Conservation (phyloP, 2,329 filamentous ascomycete genomes). For the Hymenoscyphus salicellus region DNA sequence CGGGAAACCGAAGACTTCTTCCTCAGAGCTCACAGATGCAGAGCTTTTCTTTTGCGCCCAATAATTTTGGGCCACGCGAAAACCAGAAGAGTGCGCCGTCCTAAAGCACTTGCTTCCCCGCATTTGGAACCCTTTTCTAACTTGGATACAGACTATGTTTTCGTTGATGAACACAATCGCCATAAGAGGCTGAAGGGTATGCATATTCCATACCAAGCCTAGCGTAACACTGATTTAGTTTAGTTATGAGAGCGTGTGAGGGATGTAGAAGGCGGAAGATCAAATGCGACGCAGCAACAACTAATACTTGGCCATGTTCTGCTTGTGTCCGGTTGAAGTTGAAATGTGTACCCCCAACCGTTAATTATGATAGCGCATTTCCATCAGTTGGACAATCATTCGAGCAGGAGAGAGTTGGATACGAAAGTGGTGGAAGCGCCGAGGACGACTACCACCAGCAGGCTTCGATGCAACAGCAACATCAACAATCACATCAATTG, state of each 20-base stretch:
- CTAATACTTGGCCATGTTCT: constrained; percentile 95
- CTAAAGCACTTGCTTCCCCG: background rate
- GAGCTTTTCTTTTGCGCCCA: constrained; percentile 72
- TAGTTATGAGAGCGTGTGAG: constrained; percentile 96
- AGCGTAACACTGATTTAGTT: constrained; percentile 22
- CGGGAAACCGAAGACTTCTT: constrained; percentile 58
- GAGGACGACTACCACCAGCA: constrained; percentile 53
- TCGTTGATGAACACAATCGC: constrained; percentile 97
- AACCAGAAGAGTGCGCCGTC: constrained; percentile 74
- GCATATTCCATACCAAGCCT: constrained; percentile 3
- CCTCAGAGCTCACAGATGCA: constrained; percentile 69
- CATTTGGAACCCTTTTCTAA: constrained; percentile 32
- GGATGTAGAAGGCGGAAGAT: constrained; percentile 94
- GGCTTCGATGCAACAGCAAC: constrained; percentile 48
- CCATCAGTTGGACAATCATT: constrained; percentile 40
- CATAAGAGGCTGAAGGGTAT: constrained; percentile 94
- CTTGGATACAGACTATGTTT: constrained; percentile 78
- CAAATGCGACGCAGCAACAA: constrained; percentile 95
- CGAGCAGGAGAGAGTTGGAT: constrained; percentile 48
- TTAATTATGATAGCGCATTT: constrained; percentile 37
- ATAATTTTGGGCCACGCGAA: constrained; percentile 62
- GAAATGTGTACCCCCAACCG: constrained; percentile 77
- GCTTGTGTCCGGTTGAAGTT: constrained; percentile 90
- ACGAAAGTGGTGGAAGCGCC: constrained; percentile 43
- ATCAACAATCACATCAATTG: constrained; percentile 28